Evolutionary conservation across 2,329 filamentous ascomycete species (phyloP).

Genomic region (Aspergillus fijiensis): DNA sequence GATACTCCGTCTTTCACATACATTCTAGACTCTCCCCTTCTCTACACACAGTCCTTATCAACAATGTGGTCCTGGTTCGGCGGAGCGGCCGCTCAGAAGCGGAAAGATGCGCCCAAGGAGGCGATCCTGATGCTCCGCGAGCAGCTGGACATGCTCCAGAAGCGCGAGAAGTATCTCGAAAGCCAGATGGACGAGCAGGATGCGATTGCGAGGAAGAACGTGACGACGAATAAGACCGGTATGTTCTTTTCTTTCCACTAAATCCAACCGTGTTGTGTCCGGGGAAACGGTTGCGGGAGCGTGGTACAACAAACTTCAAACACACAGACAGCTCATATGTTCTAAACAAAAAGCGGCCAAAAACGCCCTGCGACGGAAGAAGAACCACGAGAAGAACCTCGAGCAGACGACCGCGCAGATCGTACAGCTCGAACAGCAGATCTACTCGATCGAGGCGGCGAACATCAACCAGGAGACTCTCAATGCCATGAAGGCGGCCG

Average conservation of each 20-base stretch:
- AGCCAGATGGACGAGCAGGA: conserved; percentile 94
- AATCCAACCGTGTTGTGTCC: too few species aligned
- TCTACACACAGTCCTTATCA: conserved; percentile 16
- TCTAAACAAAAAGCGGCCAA: conserved; percentile 68
- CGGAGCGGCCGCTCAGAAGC: conserved; percentile 75
- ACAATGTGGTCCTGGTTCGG: conserved; percentile 87
- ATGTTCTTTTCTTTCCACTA: conserved; percentile 37
- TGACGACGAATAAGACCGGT: conserved; percentile 89
- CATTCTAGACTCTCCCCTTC: neutral
- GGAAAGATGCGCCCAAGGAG: conserved; percentile 94
- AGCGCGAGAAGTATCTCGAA: conserved; percentile 87
- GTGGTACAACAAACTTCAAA: neutral
- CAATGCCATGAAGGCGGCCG: conserved; percentile 87
- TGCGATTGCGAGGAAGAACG: conserved; percentile 80
- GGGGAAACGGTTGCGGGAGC: too few species aligned
- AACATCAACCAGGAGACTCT: conserved; percentile 99
- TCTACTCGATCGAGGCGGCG: conserved; percentile 93
- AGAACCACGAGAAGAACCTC: conserved; percentile 85
- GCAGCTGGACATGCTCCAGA: conserved; percentile 96
- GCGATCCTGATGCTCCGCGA: conserved; percentile 84
- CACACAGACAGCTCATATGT: neutral
- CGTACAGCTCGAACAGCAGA: conserved; percentile 87
- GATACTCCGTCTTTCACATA: neutral
- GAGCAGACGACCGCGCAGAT: conserved; percentile 91
- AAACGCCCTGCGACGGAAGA: conserved; percentile 87